Evolutionary conservation across 2,329 filamentous ascomycete species (phyloP).

Genomic region (Lomentospora prolificans): DNA sequence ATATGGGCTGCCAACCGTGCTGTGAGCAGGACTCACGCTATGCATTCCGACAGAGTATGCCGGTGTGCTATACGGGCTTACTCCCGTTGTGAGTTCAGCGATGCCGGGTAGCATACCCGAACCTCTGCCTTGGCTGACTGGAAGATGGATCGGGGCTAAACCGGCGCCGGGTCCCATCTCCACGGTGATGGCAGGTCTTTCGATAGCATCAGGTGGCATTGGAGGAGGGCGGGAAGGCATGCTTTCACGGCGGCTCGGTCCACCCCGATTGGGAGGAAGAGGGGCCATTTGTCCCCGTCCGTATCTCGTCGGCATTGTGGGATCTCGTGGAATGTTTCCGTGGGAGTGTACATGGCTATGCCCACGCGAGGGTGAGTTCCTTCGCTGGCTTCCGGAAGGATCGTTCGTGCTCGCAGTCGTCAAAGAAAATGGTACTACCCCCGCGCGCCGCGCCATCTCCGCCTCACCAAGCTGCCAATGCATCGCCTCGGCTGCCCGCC

Average conservation of each 20-base stretch:
- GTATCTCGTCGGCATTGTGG: constrained; percentile 34
- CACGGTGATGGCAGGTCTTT: constrained; percentile 10
- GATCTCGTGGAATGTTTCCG: constrained; percentile 22
- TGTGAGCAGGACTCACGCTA: constrained; percentile 26
- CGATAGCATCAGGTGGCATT: constrained; percentile 21
- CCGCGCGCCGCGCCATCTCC: constrained; percentile 89
- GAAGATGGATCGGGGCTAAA: constrained; percentile 10
- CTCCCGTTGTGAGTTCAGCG: constrained; percentile 53
- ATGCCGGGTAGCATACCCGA: constrained; percentile 47
- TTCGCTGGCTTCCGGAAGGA: constrained; percentile 22
- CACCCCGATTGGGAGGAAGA: constrained; percentile 24
- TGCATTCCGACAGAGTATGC: constrained; percentile 37
- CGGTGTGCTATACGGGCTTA: constrained; percentile 51
- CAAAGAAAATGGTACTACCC: constrained; percentile 75
- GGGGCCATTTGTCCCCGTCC: constrained; percentile 23
- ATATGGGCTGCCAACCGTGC: constrained; percentile 29
- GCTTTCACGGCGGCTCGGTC: constrained; percentile 32
- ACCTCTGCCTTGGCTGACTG: constrained; percentile 22
- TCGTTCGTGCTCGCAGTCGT: constrained; percentile 39
- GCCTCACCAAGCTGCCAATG: constrained; percentile 92
- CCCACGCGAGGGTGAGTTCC: constrained; percentile 25
- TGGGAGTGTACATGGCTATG: constrained; percentile 37
- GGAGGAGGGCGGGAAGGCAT: constrained; percentile 20
- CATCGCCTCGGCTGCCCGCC: constrained; percentile 94
- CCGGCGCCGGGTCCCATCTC: constrained; percentile 8